Conservation (phyloP, 306 rosid genomes). For the Corylus avellana region DNA sequence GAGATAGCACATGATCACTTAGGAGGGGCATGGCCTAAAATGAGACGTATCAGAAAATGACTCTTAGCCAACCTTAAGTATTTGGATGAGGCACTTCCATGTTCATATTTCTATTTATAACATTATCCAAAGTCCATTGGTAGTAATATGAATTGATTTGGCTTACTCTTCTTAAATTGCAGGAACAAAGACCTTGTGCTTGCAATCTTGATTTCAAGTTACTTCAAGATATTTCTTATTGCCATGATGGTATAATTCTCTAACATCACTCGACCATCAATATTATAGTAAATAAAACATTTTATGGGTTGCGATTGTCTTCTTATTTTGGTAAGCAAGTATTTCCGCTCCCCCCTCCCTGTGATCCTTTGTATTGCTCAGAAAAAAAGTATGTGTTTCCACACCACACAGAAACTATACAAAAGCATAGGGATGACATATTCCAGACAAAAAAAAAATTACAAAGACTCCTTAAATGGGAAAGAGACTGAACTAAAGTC, state of each 20-base stretch:
- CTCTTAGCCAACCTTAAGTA: conserved; percentile 16
- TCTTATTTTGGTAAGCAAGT: no score
- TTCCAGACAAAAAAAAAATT: no score
- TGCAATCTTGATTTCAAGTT: conserved; percentile 74
- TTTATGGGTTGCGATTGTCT: neutral
- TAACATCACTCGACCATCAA: conserved; percentile 6
- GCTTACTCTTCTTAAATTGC: conserved; percentile 21
- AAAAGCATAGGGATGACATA: no score
- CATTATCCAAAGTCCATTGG: neutral
- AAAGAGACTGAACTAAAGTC: no score
- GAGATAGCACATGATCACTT: conserved; percentile 2
- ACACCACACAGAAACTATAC: no score
- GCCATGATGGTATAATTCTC: conserved; percentile 68
- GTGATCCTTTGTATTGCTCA: no score
- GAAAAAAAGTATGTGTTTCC: no score
- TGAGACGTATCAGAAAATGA: conserved; percentile 7
- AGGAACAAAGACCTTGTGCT: conserved; percentile 63
- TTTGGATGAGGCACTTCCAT: conserved; percentile 2
- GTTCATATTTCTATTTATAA: neutral
- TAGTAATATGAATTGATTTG: neutral
- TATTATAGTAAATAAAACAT: neutral
- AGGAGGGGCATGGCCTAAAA: conserved; percentile 5
- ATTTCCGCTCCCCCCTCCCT: no score
- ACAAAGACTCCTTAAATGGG: no score
- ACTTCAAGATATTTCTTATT: conserved; percentile 82